These are phyloP conservation scores for Citrus hindsii DNA, from an alignment of 345 rosid genomes.

Conservation along the genomic window DNA sequence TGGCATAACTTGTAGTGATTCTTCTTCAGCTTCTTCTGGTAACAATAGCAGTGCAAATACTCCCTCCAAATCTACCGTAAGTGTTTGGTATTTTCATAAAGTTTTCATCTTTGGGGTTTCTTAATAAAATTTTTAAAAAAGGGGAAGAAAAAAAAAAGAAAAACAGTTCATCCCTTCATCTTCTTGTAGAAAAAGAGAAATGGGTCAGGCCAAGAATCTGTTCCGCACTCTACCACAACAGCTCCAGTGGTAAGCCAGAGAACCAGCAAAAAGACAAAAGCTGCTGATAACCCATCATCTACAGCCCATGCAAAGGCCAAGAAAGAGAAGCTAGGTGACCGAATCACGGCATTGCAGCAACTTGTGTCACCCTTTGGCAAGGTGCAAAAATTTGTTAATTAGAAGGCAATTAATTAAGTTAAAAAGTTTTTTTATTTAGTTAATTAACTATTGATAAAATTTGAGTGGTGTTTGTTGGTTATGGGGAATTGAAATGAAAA, in stretches of 20 bases:
- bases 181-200: conserved; percentile 45
- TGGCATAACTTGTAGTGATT: conserved; percentile 40
- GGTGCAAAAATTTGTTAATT: conserved; percentile 27
- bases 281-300: conserved; percentile 43
- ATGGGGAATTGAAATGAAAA: conserved; percentile 10
- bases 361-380: conserved; percentile 94
- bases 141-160: too few species aligned
- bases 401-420: background rate
- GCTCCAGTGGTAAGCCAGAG: conserved; percentile 26
- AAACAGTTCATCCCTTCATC: background rate
- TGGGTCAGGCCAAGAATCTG: conserved; percentile 25
- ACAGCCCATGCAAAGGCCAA: conserved; percentile 45
- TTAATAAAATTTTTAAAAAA: background rate
- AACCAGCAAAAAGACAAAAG: conserved; percentile 41
- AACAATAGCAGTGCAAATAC: conserved; percentile 20
- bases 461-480: background rate
- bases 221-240: conserved; percentile 4
- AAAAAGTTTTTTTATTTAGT: background rate
- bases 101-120: background rate
- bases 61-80: conserved; percentile 27
- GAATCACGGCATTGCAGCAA: conserved; percentile 75
- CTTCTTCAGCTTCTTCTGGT: conserved; percentile 40
- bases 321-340: conserved; percentile 77
- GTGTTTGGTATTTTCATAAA: background rate
- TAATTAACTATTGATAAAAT: background rate